Evolutionary conservation across 352 stramenopile genomes (phyloP).

Genomic region (Globisporangium yorkense): DNA sequence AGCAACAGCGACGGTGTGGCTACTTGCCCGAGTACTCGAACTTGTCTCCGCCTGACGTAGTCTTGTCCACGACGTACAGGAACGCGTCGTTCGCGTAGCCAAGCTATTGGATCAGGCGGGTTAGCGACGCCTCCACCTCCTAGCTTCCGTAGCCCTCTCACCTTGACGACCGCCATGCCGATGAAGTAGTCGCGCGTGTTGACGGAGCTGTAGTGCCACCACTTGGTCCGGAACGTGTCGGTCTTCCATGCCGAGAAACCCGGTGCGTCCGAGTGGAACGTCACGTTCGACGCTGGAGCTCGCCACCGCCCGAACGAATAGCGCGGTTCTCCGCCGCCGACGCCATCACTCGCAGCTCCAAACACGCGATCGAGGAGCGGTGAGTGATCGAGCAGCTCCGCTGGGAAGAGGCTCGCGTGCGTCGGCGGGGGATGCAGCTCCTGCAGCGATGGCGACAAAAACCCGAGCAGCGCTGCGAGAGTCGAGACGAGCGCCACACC

Average conservation of each 20-base stretch:
- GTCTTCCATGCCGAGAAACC: slow-evolving; percentile 2
- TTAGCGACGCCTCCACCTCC: too few species aligned
- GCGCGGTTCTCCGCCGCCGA: too few species aligned
- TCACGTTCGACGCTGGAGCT: background rate
- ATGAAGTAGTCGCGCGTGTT: slow-evolving; percentile 33
- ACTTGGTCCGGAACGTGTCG: slow-evolving; percentile 24
- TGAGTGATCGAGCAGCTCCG: background rate
- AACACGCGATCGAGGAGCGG: background rate
- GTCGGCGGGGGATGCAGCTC: background rate
- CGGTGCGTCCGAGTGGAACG: background rate
- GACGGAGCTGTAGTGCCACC: slow-evolving; percentile 40
- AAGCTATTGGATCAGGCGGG: background rate
- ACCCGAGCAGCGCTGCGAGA: background rate
- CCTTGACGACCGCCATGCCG: slow-evolving; percentile 30
- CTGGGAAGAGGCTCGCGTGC: background rate
- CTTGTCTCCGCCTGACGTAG: background rate
- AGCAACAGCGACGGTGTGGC: too few species aligned
- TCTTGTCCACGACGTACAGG: background rate
- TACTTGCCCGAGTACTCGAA: background rate
- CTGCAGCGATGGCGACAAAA: background rate
- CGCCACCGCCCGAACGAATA: background rate
- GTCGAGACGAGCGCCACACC: background rate
- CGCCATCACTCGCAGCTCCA: background rate
- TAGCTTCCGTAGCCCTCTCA: background rate
- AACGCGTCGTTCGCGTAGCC: background rate